A percentile compares a stretch with the other conserved stretches of the same genome.
Conservation (phyloP, 163 green algal genomes). For the Scenedesmus sp. region DNA sequence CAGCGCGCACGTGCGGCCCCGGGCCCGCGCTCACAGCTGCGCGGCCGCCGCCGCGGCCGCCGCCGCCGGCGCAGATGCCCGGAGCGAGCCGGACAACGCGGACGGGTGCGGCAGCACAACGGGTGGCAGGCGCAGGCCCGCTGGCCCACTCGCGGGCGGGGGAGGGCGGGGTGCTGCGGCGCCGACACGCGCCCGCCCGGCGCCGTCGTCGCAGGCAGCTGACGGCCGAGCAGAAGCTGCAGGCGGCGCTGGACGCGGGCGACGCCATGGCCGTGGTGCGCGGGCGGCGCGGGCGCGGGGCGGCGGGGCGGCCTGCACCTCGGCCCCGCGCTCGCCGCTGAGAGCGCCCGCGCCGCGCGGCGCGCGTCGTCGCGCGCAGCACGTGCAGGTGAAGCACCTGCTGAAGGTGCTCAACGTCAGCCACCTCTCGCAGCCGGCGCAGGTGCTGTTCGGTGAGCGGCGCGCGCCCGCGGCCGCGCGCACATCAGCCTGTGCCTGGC, state of each 20-base stretch:
- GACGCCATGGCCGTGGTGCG: slow-evolving; percentile 55
- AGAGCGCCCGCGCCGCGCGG: too few species aligned
- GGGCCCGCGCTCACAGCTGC: too few species aligned
- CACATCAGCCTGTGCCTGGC: too few species aligned
- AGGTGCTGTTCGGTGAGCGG: slow-evolving; percentile 67
- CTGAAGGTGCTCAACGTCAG: slow-evolving; percentile 58
- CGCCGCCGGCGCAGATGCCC: not conserved
- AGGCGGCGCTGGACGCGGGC: slow-evolving; percentile 49
- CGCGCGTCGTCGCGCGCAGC: slow-evolving; percentile 28
- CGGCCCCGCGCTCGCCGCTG: too few species aligned
- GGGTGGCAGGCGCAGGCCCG: too few species aligned
- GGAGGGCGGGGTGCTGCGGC: too few species aligned
- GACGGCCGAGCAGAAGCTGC: slow-evolving; percentile 62
- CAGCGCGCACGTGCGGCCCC: too few species aligned
- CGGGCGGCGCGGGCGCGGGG: not conserved
- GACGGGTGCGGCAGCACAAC: slow-evolving; percentile 40
- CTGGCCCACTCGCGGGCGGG: too few species aligned
- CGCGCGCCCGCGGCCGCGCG: not conserved
- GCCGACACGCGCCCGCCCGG: too few species aligned
- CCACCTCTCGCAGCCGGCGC: slow-evolving; percentile 62
- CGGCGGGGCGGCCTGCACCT: too few species aligned
- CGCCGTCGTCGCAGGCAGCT: slow-evolving; percentile 40
- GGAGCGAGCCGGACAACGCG: not conserved
- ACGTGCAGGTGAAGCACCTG: slow-evolving; percentile 71
- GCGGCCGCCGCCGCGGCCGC: not conserved